A percentile compares a stretch with the other conserved stretches of the same genome.
Evolutionary conservation across 768 basidiomycete genomes (phyloP).

Genomic region (Termitomyces sp.): DNA sequence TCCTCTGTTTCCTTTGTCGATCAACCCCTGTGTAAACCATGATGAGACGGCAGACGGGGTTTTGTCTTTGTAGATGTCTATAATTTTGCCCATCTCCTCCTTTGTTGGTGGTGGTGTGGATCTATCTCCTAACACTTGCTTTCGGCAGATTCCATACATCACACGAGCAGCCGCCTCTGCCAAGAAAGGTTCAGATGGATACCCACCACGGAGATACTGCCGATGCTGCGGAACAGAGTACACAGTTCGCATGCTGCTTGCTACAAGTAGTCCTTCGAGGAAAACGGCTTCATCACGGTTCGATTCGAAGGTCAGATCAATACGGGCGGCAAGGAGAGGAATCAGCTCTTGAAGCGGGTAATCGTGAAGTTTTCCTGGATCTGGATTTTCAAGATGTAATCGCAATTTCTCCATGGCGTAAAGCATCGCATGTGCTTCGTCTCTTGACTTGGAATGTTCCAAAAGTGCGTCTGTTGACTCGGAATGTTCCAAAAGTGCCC

Average conservation of each 20-base stretch:
- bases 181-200: too few relatives aligned
- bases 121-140: not conserved
- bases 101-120: too few relatives aligned
- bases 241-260: too few relatives aligned
- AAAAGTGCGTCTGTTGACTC: too few relatives aligned
- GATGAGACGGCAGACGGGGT: not conserved
- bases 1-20: not conserved
- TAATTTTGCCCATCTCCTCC: not conserved
- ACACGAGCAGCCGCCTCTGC: not conserved
- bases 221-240: too few relatives aligned
- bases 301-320: not conserved
- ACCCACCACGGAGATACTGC: not conserved
- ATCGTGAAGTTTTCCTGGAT: not conserved
- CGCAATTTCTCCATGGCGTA: not conserved
- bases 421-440: too few relatives aligned
- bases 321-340: not conserved
- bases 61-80: not conserved
- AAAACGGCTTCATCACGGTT: too few relatives aligned
- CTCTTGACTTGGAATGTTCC: too few relatives aligned
- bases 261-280: too few relatives aligned
- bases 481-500: not conserved
- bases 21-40: not conserved
- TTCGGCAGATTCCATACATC: not conserved
- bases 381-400: not conserved
- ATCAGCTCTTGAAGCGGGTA: not conserved